Conservation (phyloP, 2,329 filamentous ascomycete species). For the Nemania bipapillata region DNA sequence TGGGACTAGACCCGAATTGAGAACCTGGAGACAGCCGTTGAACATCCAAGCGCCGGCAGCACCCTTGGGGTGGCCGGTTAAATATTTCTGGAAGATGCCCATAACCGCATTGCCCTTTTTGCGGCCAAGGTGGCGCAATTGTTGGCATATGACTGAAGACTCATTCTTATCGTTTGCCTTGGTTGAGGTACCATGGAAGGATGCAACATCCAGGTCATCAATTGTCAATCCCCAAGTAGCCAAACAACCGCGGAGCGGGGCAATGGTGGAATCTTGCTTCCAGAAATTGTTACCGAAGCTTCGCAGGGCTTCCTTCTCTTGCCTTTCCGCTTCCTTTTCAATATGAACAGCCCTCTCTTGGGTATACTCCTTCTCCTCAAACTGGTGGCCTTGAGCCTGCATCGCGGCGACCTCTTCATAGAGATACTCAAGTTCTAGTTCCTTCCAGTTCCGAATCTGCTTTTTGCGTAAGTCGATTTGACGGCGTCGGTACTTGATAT, state of each 20-base stretch:
- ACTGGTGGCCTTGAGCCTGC: conserved; percentile 78
- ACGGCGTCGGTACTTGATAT: conserved; percentile 96
- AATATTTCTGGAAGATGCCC: conserved; percentile 99
- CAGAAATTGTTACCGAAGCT: conserved; percentile 99
- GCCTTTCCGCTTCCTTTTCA: conserved; percentile 84
- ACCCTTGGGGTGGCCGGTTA: conserved; percentile 99
- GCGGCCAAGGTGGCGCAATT: conserved; percentile 92
- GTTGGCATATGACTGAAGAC: conserved; percentile 95
- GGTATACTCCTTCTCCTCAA: conserved; percentile 85
- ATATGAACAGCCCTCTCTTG: conserved; percentile 87
- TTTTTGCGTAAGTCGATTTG: conserved; percentile 93
- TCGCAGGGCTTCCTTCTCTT: conserved; percentile 91
- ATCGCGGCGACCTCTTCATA: conserved; percentile 93
- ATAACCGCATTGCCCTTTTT: conserved; percentile 95
- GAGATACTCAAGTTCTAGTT: conserved; percentile 90
- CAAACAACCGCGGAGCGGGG: conserved; percentile 92
- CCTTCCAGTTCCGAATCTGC: conserved; percentile 96
- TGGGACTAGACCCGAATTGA: conserved; percentile 92
- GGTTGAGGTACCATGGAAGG: conserved; percentile 98
- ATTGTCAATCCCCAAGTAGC: conserved; percentile 98
- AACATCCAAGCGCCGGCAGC: conserved; percentile 99
- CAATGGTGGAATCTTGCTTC: conserved; percentile 93
- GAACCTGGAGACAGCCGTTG: conserved; percentile 95
- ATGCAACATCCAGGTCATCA: conserved; percentile 92
- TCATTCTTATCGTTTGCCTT: conserved; percentile 99